phyloP scores from a whole-genome alignment of 75 land plant species.

The Cupressus sempervirens region DNA sequence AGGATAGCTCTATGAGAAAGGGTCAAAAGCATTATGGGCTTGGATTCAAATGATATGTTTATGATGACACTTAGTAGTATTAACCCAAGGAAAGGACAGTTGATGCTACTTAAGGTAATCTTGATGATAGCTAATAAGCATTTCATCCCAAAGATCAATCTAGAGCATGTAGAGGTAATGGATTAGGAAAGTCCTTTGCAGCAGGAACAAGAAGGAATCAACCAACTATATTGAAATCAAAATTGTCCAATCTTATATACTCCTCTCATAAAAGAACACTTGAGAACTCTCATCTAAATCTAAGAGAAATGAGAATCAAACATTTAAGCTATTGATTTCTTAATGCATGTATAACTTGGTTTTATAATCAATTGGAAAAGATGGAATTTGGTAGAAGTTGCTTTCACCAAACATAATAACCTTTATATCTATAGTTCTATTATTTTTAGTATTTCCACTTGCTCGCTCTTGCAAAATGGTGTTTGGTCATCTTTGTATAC shows the following conservation, averaged over 20 bases:
- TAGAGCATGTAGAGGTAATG: background rate
- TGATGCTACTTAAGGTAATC: slow-evolving; percentile 74
- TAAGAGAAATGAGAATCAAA: slow-evolving; percentile 10
- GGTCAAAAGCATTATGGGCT: slow-evolving; percentile 79
- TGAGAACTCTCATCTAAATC: slow-evolving; percentile 12
- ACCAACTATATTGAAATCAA: slow-evolving; percentile 6
- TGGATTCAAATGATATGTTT: slow-evolving; percentile 73
- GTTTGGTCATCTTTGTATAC: too few species aligned
- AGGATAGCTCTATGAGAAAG: slow-evolving; percentile 42
- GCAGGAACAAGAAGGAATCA: background rate
- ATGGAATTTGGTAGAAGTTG: too few species aligned
- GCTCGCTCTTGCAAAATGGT: too few species aligned
- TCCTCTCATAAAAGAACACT: background rate
- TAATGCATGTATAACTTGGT: too few species aligned
- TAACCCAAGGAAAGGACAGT: slow-evolving; percentile 92
- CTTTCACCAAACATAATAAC: too few species aligned
- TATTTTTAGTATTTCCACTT: too few species aligned
- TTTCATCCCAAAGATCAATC: background rate
- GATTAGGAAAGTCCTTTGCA: background rate
- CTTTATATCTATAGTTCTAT: too few species aligned
- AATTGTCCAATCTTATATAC: background rate
- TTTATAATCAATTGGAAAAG: too few species aligned
- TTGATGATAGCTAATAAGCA: slow-evolving; percentile 41
- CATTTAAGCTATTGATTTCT: slow-evolving; percentile 64
- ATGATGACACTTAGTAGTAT: slow-evolving; percentile 87